phyloP scores from a whole-genome alignment of 208 protist genomes.

The Perkinsela sp. region DNA sequence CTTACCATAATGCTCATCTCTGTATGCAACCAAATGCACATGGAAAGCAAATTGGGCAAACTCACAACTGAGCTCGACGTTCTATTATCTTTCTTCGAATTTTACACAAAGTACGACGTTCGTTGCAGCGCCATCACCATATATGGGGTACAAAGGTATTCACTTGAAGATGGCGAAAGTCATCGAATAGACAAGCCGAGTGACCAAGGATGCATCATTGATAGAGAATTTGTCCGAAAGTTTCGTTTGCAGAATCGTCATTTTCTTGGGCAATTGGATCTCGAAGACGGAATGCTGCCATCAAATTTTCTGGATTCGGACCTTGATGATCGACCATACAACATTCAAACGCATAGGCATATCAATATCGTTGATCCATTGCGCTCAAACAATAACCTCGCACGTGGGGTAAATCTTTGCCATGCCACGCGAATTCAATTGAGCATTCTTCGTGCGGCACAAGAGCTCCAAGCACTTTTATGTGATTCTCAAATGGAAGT shows the following conservation, averaged over 20 bases:
- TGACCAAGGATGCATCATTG: constrained; percentile 20
- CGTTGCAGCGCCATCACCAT: constrained; percentile 2
- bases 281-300: constrained; percentile 9
- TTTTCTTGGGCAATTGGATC: constrained; percentile 16
- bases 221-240: constrained; percentile 39
- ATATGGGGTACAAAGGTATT: neutral
- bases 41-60: neutral
- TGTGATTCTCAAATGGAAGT: neutral
- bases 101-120: constrained; percentile 4
- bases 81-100: constrained; percentile 6
- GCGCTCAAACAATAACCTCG: constrained; percentile 56
- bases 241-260: constrained; percentile 9
- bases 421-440: neutral
- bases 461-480: neutral
- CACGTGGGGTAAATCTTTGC: constrained; percentile 18
- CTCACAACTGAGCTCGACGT: neutral
- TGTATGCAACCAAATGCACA: constrained; percentile 39
- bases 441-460: neutral
- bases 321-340: neutral
- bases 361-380: constrained; percentile 72
- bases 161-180: neutral
- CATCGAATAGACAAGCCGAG: no score
- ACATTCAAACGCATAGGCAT: constrained; percentile 7
- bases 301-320: neutral
- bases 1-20: constrained; percentile 63